Percentiles rank a stretch among this genome's conserved stretches.
Conservation (phyloP, 768 basidiomycete genomes). For the Hebeloma cylindrosporum region DNA sequence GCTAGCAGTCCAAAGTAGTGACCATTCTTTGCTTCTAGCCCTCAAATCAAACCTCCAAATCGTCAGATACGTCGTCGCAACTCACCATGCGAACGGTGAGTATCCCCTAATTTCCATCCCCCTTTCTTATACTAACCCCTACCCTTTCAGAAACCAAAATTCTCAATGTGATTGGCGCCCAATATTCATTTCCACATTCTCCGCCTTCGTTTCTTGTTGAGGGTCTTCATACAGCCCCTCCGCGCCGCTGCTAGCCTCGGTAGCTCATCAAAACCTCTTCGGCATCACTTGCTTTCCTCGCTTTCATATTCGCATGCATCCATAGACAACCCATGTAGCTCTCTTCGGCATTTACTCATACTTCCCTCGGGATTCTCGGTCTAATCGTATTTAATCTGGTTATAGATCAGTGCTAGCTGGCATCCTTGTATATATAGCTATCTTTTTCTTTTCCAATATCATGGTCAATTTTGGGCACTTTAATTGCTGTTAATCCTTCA, state of each 20-base stretch:
- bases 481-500: background rate
- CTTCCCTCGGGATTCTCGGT: conserved; percentile 25
- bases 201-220: conserved; percentile 1
- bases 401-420: conserved; percentile 22
- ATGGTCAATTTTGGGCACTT: conserved; percentile 13
- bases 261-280: conserved; percentile 8
- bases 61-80: conserved; percentile 43
- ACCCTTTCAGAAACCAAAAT: conserved; percentile 27
- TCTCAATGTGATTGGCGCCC: conserved; percentile 23
- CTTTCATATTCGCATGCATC: conserved; percentile 20
- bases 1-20: background rate
- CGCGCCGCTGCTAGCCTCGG: conserved; percentile 17
- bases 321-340: conserved; percentile 23
- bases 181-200: background rate
- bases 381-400: conserved; percentile 24
- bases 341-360: conserved; percentile 20
- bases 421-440: conserved; percentile 19
- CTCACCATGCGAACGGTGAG: conserved; percentile 56
- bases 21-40: conserved; percentile 27
- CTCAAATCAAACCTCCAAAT: conserved; percentile 25
- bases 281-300: conserved; percentile 18
- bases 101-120: background rate
- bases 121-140: conserved; percentile 1
- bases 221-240: conserved; percentile 5
- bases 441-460: conserved; percentile 16